Evolutionary conservation across 257 asterid species (phyloP).

Genomic region (Rauvolfia tetraphylla): DNA sequence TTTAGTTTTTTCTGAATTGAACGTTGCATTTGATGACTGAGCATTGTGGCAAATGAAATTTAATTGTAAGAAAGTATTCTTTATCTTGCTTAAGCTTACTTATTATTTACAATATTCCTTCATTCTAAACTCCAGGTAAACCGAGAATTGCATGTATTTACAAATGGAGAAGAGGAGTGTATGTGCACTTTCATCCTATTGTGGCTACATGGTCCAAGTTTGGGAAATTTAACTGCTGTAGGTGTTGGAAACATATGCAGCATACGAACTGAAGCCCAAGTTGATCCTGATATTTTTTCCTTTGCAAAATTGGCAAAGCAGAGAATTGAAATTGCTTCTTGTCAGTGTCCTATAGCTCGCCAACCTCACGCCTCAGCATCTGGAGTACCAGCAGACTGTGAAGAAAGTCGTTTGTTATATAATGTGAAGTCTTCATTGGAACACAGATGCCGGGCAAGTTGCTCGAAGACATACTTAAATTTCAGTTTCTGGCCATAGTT

Average conservation of each 20-base stretch:
- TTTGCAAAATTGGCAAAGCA: slow-evolving; percentile 39
- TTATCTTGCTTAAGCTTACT: not conserved
- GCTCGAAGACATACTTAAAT: not conserved
- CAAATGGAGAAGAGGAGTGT: slow-evolving; percentile 51
- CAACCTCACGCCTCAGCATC: not conserved
- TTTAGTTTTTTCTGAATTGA: not conserved
- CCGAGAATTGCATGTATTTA: slow-evolving; percentile 31
- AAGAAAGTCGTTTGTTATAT: slow-evolving; percentile 4
- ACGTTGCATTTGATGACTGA: not conserved
- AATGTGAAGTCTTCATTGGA: not conserved
- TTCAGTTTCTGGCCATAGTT: not conserved
- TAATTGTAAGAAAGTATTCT: not conserved
- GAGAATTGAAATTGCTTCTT: slow-evolving; percentile 20
- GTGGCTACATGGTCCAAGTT: slow-evolving; percentile 55
- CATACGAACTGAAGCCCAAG: slow-evolving; percentile 14
- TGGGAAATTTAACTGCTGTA: slow-evolving; percentile 29
- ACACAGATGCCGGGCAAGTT: slow-evolving; percentile 15
- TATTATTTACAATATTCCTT: not conserved
- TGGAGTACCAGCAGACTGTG: slow-evolving; percentile 6
- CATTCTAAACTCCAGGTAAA: slow-evolving; percentile 30
- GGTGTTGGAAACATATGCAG: slow-evolving; percentile 38
- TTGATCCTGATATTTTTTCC: slow-evolving; percentile 36
- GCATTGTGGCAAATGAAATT: not conserved
- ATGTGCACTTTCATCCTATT: slow-evolving; percentile 44
- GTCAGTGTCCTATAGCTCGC: not conserved